Evolutionary conservation across 2,329 filamentous ascomycete genomes (phyloP).

Genomic region (Simplicillium sp.): DNA sequence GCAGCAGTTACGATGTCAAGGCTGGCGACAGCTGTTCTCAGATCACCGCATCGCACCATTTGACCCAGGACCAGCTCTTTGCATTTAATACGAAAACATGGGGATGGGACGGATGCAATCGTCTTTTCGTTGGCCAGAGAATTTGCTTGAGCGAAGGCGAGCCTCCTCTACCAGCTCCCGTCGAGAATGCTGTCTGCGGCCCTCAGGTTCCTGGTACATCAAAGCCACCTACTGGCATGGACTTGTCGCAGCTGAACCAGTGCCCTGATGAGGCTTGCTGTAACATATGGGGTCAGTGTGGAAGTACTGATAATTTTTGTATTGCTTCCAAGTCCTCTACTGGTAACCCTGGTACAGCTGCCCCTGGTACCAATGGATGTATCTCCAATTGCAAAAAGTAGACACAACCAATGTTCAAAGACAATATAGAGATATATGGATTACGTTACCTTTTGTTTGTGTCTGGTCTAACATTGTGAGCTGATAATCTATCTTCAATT

Average conservation of each 20-base stretch:
- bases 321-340: conserved; percentile 1
- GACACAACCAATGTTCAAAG: too few relatives aligned
- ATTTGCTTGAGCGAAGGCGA: conserved; percentile 14
- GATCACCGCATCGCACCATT: too few relatives aligned
- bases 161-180: conserved; percentile 12
- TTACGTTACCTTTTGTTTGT: too few relatives aligned
- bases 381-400: conserved; percentile 4
- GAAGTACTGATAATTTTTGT: conserved; percentile 28
- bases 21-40: too few relatives aligned
- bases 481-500: too few relatives aligned
- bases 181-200: conserved; percentile 12
- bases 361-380: conserved; percentile 5
- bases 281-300: conserved; percentile 29
- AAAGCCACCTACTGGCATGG: conserved; percentile 4
- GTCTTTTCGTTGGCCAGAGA: conserved; percentile 5
- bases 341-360: conserved; percentile 6
- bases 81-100: conserved; percentile 14
- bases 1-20: too few relatives aligned
- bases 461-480: too few relatives aligned
- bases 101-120: conserved; percentile 13
- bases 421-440: too few relatives aligned
- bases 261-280: conserved; percentile 20
- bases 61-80: too few relatives aligned
- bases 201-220: conserved; percentile 14
- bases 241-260: conserved; percentile 15